A percentile compares a stretch with the other conserved stretches of the same genome.
phyloP scores from a whole-genome alignment of 768 basidiomycete genomes.

The Trametes cingulata region DNA sequence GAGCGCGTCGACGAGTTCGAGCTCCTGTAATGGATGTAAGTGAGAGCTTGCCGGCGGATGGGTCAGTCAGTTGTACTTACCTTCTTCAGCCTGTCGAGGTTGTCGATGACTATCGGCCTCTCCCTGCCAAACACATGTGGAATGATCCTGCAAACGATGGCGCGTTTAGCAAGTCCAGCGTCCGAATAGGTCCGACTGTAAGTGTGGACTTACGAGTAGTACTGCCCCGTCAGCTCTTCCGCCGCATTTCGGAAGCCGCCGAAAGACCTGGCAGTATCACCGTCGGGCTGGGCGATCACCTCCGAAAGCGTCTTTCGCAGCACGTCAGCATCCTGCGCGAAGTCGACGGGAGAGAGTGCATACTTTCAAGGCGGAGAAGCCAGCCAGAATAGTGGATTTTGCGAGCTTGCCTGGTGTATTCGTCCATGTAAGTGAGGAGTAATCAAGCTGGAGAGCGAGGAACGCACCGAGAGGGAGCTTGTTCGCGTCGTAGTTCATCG shows the following conservation, averaged over 20 bases:
- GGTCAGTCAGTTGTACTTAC: constrained; percentile 25
- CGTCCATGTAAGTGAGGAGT: background rate
- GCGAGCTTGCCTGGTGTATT: constrained; percentile 51
- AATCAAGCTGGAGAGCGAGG: background rate
- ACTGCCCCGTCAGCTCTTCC: constrained; percentile 48
- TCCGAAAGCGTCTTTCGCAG: constrained; percentile 34
- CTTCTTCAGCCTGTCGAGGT: constrained; percentile 41
- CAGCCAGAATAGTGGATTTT: constrained; percentile 58
- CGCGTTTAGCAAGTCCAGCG: no score
- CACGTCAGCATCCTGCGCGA: background rate
- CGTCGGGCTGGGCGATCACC: constrained; percentile 48
- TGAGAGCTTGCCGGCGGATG: background rate
- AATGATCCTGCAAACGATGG: constrained; percentile 48
- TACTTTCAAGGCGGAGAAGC: constrained; percentile 60
- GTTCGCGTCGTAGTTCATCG: constrained; percentile 68
- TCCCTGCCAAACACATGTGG: constrained; percentile 61
- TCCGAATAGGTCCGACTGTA: background rate
- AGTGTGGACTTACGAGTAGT: constrained; percentile 54
- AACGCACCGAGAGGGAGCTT: constrained; percentile 57
- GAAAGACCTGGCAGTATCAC: constrained; percentile 38
- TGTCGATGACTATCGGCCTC: constrained; percentile 47
- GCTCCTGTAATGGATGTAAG: constrained; percentile 40
- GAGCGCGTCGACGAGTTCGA: constrained; percentile 64
- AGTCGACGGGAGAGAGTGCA: background rate
- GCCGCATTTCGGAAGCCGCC: constrained; percentile 44